Evolutionary conservation across 257 asterid species (phyloP).

Genomic region (Nicotiana benthamiana): DNA sequence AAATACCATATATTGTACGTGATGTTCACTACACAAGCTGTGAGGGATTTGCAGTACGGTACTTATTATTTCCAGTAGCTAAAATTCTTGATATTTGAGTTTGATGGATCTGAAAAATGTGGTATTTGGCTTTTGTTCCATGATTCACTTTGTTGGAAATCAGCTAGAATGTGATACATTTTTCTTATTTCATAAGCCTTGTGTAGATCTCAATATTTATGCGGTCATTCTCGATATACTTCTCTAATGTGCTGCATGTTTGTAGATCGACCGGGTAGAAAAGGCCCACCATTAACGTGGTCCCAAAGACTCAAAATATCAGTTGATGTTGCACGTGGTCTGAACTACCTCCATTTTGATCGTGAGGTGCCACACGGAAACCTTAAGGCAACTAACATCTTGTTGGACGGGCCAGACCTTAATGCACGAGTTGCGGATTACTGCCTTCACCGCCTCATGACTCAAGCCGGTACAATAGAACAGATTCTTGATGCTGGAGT

Average conservation of each 20-base stretch:
- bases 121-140: neutral
- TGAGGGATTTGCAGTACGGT: neutral
- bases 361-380: conserved; percentile 95
- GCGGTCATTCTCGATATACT: neutral
- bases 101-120: neutral
- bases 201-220: no score
- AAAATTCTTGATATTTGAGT: neutral
- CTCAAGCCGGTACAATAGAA: conserved; percentile 82
- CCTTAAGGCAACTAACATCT: conserved; percentile 73
- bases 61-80: neutral
- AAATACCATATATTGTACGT: neutral
- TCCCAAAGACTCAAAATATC: conserved; percentile 86
- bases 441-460: conserved; percentile 96
- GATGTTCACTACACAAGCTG: neutral
- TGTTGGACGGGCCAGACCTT: conserved; percentile 79
- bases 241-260: conserved; percentile 2
- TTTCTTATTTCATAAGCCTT: neutral
- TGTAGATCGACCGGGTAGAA: conserved; percentile 91
- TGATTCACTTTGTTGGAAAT: neutral
- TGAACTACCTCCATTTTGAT: conserved; percentile 98
- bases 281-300: conserved; percentile 78
- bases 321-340: conserved; percentile 95
- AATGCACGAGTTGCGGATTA: conserved; percentile 87
- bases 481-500: conserved; percentile 96
- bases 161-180: neutral